Conservation (phyloP, 352 stramenopile genomes). For the Plasmopara viticola region DNA sequence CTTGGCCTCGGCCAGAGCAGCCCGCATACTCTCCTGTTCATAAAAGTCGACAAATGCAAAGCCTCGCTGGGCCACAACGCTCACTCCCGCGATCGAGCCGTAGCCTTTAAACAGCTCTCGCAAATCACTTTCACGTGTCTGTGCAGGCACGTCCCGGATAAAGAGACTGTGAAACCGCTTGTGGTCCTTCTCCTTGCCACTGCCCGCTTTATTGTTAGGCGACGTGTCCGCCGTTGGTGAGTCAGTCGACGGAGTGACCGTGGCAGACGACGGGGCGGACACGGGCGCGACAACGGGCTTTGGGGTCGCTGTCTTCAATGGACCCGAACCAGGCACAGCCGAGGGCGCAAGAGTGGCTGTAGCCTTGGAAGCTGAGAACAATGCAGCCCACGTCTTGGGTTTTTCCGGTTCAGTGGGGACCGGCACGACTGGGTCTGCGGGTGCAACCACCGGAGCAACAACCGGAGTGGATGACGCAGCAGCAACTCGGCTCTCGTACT, state of each 20-base stretch:
- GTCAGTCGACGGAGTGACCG: slow-evolving; percentile 15
- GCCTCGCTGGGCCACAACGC: slow-evolving; percentile 42
- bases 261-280: slow-evolving; percentile 14
- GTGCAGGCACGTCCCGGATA: slow-evolving; percentile 66
- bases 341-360: slow-evolving; percentile 18
- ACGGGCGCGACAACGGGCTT: slow-evolving; percentile 19
- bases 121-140: slow-evolving; percentile 70
- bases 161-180: slow-evolving; percentile 59
- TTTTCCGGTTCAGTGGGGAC: slow-evolving; percentile 21
- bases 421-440: slow-evolving; percentile 24
- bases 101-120: slow-evolving; percentile 77
- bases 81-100: slow-evolving; percentile 68
- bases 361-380: slow-evolving; percentile 19
- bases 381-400: slow-evolving; percentile 30
- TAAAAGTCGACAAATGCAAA: slow-evolving; percentile 84
- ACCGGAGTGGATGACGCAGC: slow-evolving; percentile 10
- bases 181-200: slow-evolving; percentile 28
- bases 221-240: slow-evolving; percentile 17
- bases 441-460: slow-evolving; percentile 15
- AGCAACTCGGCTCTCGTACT: slow-evolving; percentile 26
- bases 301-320: slow-evolving; percentile 58
- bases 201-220: slow-evolving; percentile 49
- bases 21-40: slow-evolving; percentile 72
- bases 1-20: slow-evolving; percentile 52
- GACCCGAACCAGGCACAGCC: slow-evolving; percentile 11